phyloP scores from a whole-genome alignment of 139 green algal genomes.

The Deuterostichococcus epilithicus region DNA sequence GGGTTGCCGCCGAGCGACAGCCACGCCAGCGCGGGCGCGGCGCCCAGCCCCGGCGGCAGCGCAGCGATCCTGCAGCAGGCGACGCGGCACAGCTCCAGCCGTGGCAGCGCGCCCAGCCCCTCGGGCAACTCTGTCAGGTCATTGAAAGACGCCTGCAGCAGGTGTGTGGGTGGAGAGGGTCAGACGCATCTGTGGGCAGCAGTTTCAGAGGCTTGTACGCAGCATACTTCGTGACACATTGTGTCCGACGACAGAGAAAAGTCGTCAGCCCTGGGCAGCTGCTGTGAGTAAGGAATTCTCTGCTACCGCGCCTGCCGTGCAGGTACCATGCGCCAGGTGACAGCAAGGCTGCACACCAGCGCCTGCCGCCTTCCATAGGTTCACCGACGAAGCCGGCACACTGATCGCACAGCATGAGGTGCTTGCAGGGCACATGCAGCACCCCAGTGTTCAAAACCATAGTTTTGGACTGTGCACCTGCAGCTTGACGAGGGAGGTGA shows the following conservation, averaged over 20 bases:
- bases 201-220: not conserved
- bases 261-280: no score
- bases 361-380: not conserved
- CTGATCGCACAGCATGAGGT: not conserved
- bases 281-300: no score
- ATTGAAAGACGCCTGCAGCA: constrained; percentile 75
- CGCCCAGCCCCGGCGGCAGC: constrained; percentile 40
- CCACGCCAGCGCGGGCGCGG: constrained; percentile 60
- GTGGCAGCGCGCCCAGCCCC: constrained; percentile 46
- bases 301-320: no score
- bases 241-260: not conserved
- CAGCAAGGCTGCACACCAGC: no score
- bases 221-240: not conserved
- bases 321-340: no score
- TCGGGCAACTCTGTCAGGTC: constrained; percentile 49
- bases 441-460: not conserved
- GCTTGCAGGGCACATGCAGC: not conserved
- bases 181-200: no score
- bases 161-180: not conserved
- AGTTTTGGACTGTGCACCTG: constrained; percentile 11
- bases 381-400: not conserved
- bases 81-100: constrained; percentile 72
- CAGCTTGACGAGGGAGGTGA: constrained; percentile 48
- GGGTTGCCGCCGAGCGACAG: constrained; percentile 75
- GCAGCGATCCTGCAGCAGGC: constrained; percentile 45